Conservation (phyloP, 2,329 filamentous ascomycete species). For the Hymenoscyphus albidus region DNA sequence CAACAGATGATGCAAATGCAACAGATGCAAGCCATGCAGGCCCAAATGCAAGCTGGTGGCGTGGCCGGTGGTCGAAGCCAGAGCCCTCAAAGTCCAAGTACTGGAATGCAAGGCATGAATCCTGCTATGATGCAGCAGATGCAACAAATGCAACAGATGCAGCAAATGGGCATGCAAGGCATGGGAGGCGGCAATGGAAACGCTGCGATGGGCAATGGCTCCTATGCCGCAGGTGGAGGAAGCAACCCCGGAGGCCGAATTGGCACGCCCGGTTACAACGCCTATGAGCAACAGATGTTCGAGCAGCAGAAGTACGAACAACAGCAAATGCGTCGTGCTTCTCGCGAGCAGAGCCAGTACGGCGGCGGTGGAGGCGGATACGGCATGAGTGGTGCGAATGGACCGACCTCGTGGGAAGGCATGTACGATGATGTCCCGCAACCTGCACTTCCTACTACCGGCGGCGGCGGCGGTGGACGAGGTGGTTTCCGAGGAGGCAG, state of each 20-base stretch:
- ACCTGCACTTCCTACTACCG: slow-evolving; percentile 56
- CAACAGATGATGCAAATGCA: slow-evolving; percentile 67
- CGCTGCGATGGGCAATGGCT: slow-evolving; percentile 32
- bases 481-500: slow-evolving; percentile 21
- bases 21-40: slow-evolving; percentile 48
- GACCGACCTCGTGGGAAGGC: slow-evolving; percentile 89
- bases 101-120: slow-evolving; percentile 36
- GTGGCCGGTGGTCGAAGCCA: slow-evolving; percentile 31
- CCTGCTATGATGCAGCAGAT: slow-evolving; percentile 55
- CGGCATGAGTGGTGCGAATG: slow-evolving; percentile 50
- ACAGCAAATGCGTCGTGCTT: slow-evolving; percentile 51
- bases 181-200: slow-evolving; percentile 17
- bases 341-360: slow-evolving; percentile 33
- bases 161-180: slow-evolving; percentile 37
- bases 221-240: slow-evolving; percentile 30
- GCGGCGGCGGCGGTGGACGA: slow-evolving; percentile 28
- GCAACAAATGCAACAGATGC: slow-evolving; percentile 46
- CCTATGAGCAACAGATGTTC: slow-evolving; percentile 69
- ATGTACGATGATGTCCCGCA: slow-evolving; percentile 97
- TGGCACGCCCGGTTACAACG: slow-evolving; percentile 44
- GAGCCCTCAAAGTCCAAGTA: slow-evolving; percentile 33
- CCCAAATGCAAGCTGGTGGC: slow-evolving; percentile 32
- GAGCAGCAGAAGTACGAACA: slow-evolving; percentile 77
- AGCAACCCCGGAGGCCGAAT: slow-evolving; percentile 42
- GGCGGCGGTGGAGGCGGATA: slow-evolving; percentile 35